Evolutionary conservation across 106 monocot genomes (phyloP), one percentile per base, ranked within the genome.

Genomic region (Ottelia alismoides): DNA sequence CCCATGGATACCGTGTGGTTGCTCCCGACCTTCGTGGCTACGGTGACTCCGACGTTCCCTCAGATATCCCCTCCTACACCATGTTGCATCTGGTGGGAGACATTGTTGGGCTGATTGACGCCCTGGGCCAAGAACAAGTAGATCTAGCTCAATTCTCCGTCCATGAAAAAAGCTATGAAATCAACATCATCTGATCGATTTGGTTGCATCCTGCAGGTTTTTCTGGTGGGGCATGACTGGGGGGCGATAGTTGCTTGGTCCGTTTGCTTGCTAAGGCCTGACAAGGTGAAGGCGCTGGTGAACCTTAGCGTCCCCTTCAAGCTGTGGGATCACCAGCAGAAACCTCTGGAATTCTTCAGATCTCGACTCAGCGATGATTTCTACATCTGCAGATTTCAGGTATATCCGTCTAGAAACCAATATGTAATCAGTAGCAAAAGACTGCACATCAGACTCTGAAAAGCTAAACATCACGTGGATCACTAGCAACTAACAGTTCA

Each of bases 11-110:
- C n/a, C n/a, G n/a, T n/a, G n/a, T n/a, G n/a, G n/a, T n/a, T n/a
- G n/a, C n/a, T n/a, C n/a, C n/a, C n/a, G n/a, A n/a, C n/a, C n/a
- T 81, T 56, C 71, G 81, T 20, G 81, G 81, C 43, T 81, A 62
- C 49, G 81, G 81, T 21, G 76, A 69, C 56, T 52, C 68, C 24
- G 68, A 68, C 17, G 51, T 28, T 17, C 68, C 68, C 19, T 25
- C 40, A 1, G 20, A 21, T 20, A 0, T 17, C 10, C 10, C 44
- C 40, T 24, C 58, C 52, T 68, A 68, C 59, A 44, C 68, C 21
- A 22, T 53, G 20, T 52, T 77, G 52, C 72, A 71, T 57, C 6
- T 72, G 17, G 71, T 77, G 55, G 76, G 76, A 30, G 76, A 65
- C 35, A 27, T 76, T 44, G 54, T 76, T 51, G 76, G 55, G 19